Conservation (phyloP, 495 filamentous ascomycete species). For the Aspergillus homomorphus region DNA sequence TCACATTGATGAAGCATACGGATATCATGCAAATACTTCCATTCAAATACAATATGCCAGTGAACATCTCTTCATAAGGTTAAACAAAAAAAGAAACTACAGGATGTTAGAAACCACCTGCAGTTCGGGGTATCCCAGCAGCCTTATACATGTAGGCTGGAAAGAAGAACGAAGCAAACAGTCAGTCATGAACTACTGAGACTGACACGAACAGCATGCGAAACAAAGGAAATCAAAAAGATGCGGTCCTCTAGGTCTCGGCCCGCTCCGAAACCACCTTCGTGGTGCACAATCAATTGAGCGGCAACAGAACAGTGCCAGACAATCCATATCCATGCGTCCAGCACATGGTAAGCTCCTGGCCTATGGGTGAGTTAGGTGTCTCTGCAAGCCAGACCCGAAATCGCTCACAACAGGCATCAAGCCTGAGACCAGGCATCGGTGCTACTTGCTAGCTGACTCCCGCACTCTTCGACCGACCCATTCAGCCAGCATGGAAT, state of each 20-base stretch:
- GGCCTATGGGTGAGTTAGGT: conserved; percentile 12
- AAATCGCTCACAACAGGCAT: neutral
- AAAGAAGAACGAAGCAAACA: conserved; percentile 5
- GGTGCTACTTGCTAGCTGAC: conserved; percentile 18
- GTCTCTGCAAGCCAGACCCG: neutral
- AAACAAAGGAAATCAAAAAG: neutral
- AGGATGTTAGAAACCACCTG: neutral
- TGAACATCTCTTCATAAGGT: conserved; percentile 5
- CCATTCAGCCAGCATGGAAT: conserved; percentile 83
- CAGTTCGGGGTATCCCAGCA: conserved; percentile 21
- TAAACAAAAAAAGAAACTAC: conserved; percentile 6
- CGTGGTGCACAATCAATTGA: neutral
- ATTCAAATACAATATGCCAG: neutral
- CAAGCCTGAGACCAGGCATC: neutral
- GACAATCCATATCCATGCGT: conserved; percentile 20
- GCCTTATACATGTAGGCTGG: conserved; percentile 2
- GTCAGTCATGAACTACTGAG: neutral
- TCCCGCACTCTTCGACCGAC: conserved; percentile 55
- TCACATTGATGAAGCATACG: too few relatives aligned
- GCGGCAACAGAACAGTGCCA: conserved; percentile 3
- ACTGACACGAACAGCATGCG: neutral
- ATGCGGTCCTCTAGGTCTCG: neutral
- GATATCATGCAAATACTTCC: neutral
- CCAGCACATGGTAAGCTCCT: conserved; percentile 27
- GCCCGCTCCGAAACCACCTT: neutral